phyloP scores from a whole-genome alignment of 129 eudicot genomes.

The Pseudognaphalium luteoalbum region DNA sequence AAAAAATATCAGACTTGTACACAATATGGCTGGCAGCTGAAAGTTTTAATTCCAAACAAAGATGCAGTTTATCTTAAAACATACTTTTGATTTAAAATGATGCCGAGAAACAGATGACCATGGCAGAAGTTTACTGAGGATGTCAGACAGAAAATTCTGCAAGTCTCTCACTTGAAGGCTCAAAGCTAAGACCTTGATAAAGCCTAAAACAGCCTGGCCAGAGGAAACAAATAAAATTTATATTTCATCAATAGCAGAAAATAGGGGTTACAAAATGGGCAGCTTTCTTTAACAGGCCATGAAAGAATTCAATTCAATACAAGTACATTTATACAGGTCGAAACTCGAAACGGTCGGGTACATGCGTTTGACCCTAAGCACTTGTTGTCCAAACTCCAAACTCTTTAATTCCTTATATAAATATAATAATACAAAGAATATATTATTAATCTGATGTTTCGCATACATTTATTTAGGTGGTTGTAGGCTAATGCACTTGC shows the following conservation, averaged over 20 bases:
- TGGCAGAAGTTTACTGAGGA: conserved; percentile 68
- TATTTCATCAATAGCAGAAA: conserved; percentile 11
- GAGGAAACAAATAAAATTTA: conserved; percentile 24
- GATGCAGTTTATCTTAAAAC: background rate
- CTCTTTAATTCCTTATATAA: background rate
- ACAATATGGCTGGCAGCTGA: background rate
- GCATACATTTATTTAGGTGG: background rate
- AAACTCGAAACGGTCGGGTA: background rate
- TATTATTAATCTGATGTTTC: background rate
- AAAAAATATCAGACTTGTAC: conserved; percentile 8
- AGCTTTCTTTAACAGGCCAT: background rate
- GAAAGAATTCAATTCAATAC: background rate
- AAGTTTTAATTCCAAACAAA: background rate
- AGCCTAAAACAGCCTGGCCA: conserved; percentile 90
- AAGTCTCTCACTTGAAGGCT: conserved; percentile 60
- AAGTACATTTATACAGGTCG: background rate
- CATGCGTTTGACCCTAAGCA: background rate
- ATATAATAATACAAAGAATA: background rate
- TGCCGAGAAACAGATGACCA: conserved; percentile 96
- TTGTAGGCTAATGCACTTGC: conserved; percentile 9
- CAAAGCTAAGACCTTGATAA: conserved; percentile 86
- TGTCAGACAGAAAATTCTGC: conserved; percentile 58
- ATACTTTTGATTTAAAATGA: conserved; percentile 87
- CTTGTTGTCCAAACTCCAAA: background rate
- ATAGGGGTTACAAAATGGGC: background rate